Conservation (phyloP, 2,329 filamentous ascomycete species). For the Trichoderma gracile region DNA sequence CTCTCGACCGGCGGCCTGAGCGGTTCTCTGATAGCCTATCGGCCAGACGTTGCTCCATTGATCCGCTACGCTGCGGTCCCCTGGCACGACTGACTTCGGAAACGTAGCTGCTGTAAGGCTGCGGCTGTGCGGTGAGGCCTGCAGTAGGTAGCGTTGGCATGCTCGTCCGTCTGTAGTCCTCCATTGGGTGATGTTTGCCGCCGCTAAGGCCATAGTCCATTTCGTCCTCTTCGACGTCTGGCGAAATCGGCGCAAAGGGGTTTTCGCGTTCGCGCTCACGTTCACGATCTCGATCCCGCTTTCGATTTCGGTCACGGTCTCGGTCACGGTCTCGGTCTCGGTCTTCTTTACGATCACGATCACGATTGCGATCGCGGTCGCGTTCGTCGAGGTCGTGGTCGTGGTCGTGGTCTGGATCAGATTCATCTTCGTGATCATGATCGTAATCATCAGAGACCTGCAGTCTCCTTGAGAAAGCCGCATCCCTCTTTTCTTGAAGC, state of each 20-base stretch:
- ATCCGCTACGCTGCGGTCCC: slow-evolving; percentile 43
- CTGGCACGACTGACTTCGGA: slow-evolving; percentile 47
- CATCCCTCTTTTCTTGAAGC: slow-evolving; percentile 51
- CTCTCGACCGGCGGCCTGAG: slow-evolving; percentile 28
- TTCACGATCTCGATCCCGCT: background rate
- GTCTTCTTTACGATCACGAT: background rate
- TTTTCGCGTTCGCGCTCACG: slow-evolving; percentile 14
- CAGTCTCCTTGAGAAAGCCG: slow-evolving; percentile 42
- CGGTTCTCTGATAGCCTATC: slow-evolving; percentile 52
- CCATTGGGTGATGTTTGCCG: slow-evolving; percentile 61
- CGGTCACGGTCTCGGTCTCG: background rate
- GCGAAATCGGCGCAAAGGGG: slow-evolving; percentile 22
- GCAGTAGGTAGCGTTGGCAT: slow-evolving; percentile 33
- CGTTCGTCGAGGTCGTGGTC: background rate
- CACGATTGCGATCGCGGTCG: background rate
- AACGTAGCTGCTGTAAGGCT: slow-evolving; percentile 39
- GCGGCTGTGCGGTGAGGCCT: slow-evolving; percentile 32
- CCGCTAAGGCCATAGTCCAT: slow-evolving; percentile 51
- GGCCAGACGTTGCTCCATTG: slow-evolving; percentile 53
- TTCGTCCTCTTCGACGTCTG: slow-evolving; percentile 35
- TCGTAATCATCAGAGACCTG: slow-evolving; percentile 36
- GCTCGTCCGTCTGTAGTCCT: slow-evolving; percentile 50
- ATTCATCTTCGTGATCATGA: background rate
- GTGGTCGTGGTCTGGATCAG: background rate
- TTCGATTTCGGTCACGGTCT: background rate